Evolutionary conservation across 176 grass and related monocot genomes (phyloP), one percentile per base, ranked within the genome.

Genomic region (Puya raimondii): DNA sequence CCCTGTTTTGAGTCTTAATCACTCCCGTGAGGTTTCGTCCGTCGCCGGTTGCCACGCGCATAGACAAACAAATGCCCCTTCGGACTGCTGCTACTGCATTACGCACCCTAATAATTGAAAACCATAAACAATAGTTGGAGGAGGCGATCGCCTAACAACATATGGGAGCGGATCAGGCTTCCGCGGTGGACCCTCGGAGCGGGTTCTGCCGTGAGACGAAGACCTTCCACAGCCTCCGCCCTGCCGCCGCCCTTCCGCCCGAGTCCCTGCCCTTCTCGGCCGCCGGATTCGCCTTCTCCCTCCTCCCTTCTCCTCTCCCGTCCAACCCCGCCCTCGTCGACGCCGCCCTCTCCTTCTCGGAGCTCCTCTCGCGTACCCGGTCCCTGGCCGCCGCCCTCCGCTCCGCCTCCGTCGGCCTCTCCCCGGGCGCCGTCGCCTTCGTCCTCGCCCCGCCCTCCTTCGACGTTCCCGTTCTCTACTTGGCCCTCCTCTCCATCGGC

Each of bases 401-500:
- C 75, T 86, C 71, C 79, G 72, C 29, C 53, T 73, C 56, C 47
- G 27, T 9, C 12, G 52, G 65, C 27, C 65, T 77, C 64, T 42
- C 75, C 68, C 75, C 75, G 2, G 84, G 91, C 33, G 61, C 86
- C 17, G 84, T 90, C 12, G 84, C 75, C 14, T 54, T 94, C 50
- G 68, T 94, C 64, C 64, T 84, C 65, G 58, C 83, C 15, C 78
- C 86, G 0, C 80, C 91, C 12, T 42, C 68, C 25, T 49, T 89
- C 75, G 83, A 94, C 52, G 63, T 89, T 11, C 74, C 91, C 15
- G 67, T 84, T 10, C 69, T 94, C 17, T 65, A 84, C 80, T 70
- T 94, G 69, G 83, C 91, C 52, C 79, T 94, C 72, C 74, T 89
- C 71, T 87, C 91, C 65, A 70, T 89, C 64, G 86, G 91, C 69